A percentile compares a stretch with the other conserved stretches of the same genome.
These are phyloP conservation scores for Vaccinium darrowii DNA, from an alignment of 148 eudicot species.

Conservation along the genomic window DNA sequence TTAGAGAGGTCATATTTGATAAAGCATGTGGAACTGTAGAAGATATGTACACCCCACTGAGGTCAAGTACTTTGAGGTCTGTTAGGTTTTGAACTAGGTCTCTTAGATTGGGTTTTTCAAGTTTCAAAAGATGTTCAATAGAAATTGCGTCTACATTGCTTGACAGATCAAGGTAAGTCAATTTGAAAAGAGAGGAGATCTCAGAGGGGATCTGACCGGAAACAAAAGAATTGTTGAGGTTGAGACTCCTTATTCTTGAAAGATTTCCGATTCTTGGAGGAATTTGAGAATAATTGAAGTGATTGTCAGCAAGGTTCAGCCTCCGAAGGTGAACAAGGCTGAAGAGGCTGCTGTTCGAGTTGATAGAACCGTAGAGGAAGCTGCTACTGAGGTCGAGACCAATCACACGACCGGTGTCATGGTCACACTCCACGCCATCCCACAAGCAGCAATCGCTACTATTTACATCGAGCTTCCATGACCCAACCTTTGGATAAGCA, in stretches of 20 bases:
- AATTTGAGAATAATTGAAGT: slow-evolving; percentile 33
- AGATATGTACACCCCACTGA: slow-evolving; percentile 19
- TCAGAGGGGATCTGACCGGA: background rate
- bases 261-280: background rate
- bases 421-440: slow-evolving; percentile 13
- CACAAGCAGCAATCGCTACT: slow-evolving; percentile 27
- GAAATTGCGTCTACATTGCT: too few species aligned
- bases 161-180: too few species aligned
- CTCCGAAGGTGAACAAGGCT: slow-evolving; percentile 31
- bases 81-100: slow-evolving; percentile 27
- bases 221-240: background rate
- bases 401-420: background rate
- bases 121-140: background rate
- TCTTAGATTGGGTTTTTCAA: background rate
- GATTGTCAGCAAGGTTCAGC: slow-evolving; percentile 33
- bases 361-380: slow-evolving; percentile 25
- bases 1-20: slow-evolving; percentile 22
- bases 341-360: slow-evolving; percentile 4
- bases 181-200: too few species aligned
- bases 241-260: background rate
- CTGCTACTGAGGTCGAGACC: background rate
- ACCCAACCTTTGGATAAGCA: background rate
- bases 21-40: slow-evolving; percentile 25
- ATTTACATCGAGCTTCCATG: background rate
- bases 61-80: slow-evolving; percentile 14